Base-by-base conservation (phyloP, 441 rosid species). In the Populus tomentosa region DNA sequence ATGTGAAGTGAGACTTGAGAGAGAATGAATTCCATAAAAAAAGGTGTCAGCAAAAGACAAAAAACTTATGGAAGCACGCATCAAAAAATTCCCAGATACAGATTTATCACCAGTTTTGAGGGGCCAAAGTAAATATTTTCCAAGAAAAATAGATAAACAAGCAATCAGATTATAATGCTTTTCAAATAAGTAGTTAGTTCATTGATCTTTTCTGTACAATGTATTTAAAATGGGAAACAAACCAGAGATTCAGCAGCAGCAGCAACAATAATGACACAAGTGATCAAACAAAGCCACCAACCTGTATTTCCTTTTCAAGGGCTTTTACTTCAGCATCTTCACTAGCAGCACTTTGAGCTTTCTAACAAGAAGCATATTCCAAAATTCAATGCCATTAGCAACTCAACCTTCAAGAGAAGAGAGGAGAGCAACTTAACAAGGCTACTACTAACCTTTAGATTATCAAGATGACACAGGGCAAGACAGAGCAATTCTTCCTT, bases 281-380 rank as follows among this genome's bases (percentile, higher is more conserved):
- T 14, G 50, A 71, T 16, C 70, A 69, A 70, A 72, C 32, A 69
- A 28, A 78, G 73, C 73, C 36, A 63, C 86, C 70, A 69, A 92
- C 97, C 95, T 86, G 84, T 81, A 92, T 83, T 82, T 89, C 92
- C 80, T 75, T 78, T 75, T 86, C 85, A 76, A 84, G 82, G 79
- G 79, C 82, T 78, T 84, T 69, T 7, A 79, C 66, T 28, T 81
- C 69, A 7, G 71, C 84, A 82, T 84, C 89, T 75, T 84, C 86
- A 46, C 82, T 82, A 78, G 75, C 73, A 76, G 73, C 66, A 69
- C 81, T 77, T 75, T 9, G 84, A 74, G 83, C 83, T 76, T 86
- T 82, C 94, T 92, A 82, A 72, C 71, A 77, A 77, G 81, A 79
- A 53, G 20, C 69, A 86, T 10, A 75, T 73, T 74, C 4, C 82